Base-by-base conservation (phyloP, 441 rosid genomes). In the Heliophila coronopifolia region DNA sequence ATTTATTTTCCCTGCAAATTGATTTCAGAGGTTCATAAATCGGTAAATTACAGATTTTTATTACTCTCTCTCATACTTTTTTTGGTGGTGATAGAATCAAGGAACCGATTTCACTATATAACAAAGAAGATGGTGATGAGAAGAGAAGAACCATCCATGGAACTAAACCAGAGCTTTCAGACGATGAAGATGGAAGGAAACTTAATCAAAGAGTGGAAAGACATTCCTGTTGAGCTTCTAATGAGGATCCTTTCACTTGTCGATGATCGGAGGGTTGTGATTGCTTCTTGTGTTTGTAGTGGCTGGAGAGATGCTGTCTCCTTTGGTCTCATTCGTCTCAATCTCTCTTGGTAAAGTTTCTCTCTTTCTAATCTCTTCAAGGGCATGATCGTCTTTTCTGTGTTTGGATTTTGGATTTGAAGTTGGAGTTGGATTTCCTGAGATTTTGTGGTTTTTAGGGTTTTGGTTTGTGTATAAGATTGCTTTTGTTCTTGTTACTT, bases 301-400 rank as follows among this genome's bases (percentile, higher is more conserved):
- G 93, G 93, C 7, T 91, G 98, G 98, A 84, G 95, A 59, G 98
- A 87, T 69, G 82, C 85, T 17, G 63, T 84, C 40, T 69, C 79
- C 51, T 59, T 83, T 68, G 98, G 88, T 36, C 80, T 81, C 48
- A 80, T 93, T 22, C 86, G 77, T 60, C 85, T 91, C 27, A 76
- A 73, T 77, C 74, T 49, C 93, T 91, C 57, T 81, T 45, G 50
- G 50, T 45, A n/a, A 44, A 5, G 4, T 2, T 5, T 18, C 40
- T 26, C 17, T 38, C 23, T 31, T 34, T 55, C n/a, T 41, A 1
- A 48, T 5, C 6, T 15, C 42, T 38, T 36, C 20, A 26, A 27
- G 7, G 27, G 0, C 36, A 19, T 23, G 25, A 2, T 48, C 23
- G 11, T 58, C 1, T 22, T 16, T 15, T 6, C 18, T 42, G 34